Evolutionary conservation across 2,329 filamentous ascomycete genomes (phyloP), one percentile per base, ranked within the genome.

Genomic region (Penicillium sp.): DNA sequence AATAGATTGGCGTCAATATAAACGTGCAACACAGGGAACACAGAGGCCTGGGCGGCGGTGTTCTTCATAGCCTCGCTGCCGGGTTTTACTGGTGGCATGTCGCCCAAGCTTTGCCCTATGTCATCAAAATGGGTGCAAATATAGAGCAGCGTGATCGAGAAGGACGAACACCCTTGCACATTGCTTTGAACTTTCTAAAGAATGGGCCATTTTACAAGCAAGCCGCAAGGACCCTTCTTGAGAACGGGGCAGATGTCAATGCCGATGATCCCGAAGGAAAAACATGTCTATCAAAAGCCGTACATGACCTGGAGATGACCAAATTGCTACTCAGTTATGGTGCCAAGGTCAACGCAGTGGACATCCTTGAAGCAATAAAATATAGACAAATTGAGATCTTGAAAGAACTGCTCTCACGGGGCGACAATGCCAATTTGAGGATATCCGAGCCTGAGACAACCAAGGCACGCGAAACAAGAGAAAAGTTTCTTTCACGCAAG

Each of bases 111-210:
- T 31, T 60, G 45, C 59, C 57, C 13, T 60, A 62, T 13, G 29
- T 65, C 19, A 53, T 65, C 29, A 7, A 52, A 35, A 53, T 55
- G 39, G 59, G 57, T 4, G 61, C 56, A 6, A 46, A 60, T 49
- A 16, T 60, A 14, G 53, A 60, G 2, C 29, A 58, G 11, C 56
- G 62, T 14, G 35, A 57, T 21, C 7, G 14, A 4, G 4, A 56
- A 3, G 57, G 57, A 6, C n/a, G 33, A 3, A 62, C 57, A 13
- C 52, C 59, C 7, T 37, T 62, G 8, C 39, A 47, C n/a, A 6
- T 46, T 49, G 49, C 56, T 0, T 13, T 55, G 3, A 21, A 24
- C 2, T 37, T 8, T 7, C 14, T 4, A 4, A 16, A 19, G 2
- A 33, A 33, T 14, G 31, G 31, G 14, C 49, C 14, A 8, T 61